Evolutionary conservation across 1,284 basidiomycete species (phyloP).

Genomic region (Microbotryum silenes-acaulis): DNA sequence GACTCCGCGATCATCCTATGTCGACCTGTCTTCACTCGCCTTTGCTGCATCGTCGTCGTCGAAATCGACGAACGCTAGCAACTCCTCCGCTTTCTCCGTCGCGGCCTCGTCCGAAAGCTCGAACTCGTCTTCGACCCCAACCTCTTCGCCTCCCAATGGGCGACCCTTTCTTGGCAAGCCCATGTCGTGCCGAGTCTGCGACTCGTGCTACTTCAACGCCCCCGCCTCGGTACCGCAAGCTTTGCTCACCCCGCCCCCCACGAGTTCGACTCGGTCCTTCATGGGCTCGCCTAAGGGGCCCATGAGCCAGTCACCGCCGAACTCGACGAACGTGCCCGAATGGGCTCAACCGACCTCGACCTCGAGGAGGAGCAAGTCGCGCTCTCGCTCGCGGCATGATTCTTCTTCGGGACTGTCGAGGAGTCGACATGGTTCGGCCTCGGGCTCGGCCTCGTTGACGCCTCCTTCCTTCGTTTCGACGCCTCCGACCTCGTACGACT

Average conservation of each 20-base stretch:
- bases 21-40: background rate
- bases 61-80: no score
- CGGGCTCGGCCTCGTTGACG: no score
- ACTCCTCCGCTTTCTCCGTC: conserved; percentile 5
- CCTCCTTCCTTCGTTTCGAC: no score
- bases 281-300: background rate
- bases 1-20: conserved; percentile 2
- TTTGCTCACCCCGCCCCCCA: background rate
- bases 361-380: background rate
- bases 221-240: background rate
- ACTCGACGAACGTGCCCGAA: background rate
- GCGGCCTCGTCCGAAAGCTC: background rate
- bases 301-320: background rate
- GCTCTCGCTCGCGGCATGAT: background rate
- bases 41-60: background rate
- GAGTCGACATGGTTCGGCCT: no score
- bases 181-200: background rate
- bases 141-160: background rate
- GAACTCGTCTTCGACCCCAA: background rate
- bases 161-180: background rate
- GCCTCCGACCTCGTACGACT: no score
- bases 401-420: no score
- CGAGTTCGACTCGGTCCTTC: background rate
- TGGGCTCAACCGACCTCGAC: background rate
- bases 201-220: background rate